Evolutionary conservation across 495 filamentous ascomycete species (phyloP).

Genomic region (Cladorrhinum samala): DNA sequence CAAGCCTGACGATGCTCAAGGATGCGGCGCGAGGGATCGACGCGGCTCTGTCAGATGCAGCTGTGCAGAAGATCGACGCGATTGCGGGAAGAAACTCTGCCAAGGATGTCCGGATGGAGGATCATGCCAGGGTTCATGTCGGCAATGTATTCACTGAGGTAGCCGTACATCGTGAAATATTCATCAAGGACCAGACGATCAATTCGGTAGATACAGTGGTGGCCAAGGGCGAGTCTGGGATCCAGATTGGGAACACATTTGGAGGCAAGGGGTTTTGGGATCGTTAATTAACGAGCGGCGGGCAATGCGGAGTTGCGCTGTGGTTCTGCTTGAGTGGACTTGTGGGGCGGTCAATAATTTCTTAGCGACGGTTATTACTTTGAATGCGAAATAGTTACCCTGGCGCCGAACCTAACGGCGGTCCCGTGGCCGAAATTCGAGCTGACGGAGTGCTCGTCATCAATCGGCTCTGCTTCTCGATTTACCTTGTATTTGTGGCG

Average conservation of each 20-base stretch:
- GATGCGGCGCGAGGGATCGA: conserved; percentile 8
- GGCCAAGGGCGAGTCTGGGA: background rate
- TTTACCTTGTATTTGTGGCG: too few species aligned
- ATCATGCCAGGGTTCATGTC: background rate
- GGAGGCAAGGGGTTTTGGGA: background rate
- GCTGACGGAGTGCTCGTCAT: too few species aligned
- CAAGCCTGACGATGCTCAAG: conserved; percentile 10
- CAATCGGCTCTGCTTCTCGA: too few species aligned
- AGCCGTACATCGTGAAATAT: background rate
- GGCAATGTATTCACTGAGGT: conserved; percentile 1
- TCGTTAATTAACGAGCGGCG: background rate
- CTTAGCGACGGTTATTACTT: too few species aligned
- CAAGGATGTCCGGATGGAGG: conserved; percentile 1
- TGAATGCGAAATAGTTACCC: too few species aligned
- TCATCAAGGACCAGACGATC: conserved; percentile 1
- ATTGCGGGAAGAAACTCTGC: conserved; percentile 4
- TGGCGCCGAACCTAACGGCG: too few species aligned
- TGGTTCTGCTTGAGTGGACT: too few species aligned
- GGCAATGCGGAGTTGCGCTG: too few species aligned
- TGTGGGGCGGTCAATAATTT: too few species aligned
- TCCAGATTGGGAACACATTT: background rate
- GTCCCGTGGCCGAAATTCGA: too few species aligned
- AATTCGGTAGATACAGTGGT: background rate
- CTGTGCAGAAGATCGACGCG: background rate
- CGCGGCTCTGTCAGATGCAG: background rate